phyloP scores from a whole-genome alignment of 371 early-diverging fungal species.

The Apophysomyces variabilis region DNA sequence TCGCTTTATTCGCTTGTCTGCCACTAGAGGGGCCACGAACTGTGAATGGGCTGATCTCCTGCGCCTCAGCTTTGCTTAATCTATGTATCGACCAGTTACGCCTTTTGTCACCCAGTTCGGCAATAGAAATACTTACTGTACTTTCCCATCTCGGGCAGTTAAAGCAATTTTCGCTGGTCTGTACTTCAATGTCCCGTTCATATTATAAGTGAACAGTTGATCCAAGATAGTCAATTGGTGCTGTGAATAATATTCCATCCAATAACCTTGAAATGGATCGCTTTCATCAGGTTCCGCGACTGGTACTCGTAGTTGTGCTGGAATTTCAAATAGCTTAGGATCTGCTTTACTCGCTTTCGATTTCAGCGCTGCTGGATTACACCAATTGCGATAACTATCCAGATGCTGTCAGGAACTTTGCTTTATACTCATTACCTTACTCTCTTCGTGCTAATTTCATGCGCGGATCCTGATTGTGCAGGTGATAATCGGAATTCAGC shows the following conservation, averaged over 20 bases:
- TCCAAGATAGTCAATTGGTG: slow-evolving; percentile 75
- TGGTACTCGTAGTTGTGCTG: slow-evolving; percentile 31
- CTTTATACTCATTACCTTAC: slow-evolving; percentile 26
- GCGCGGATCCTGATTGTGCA: slow-evolving; percentile 74
- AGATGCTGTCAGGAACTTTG: not conserved
- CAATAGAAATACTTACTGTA: slow-evolving; percentile 18
- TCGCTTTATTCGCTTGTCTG: slow-evolving; percentile 8
- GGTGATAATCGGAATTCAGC: slow-evolving; percentile 76
- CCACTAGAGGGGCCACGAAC: slow-evolving; percentile 30
- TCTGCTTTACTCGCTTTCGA: slow-evolving; percentile 32
- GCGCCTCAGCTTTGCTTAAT: slow-evolving; percentile 37
- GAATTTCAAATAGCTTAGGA: slow-evolving; percentile 29
- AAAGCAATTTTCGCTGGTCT: slow-evolving; percentile 43
- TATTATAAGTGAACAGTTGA: slow-evolving; percentile 77
- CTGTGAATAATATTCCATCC: slow-evolving; percentile 83
- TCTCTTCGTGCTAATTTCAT: slow-evolving; percentile 52
- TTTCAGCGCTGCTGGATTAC: slow-evolving; percentile 48
- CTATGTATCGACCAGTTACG: slow-evolving; percentile 14
- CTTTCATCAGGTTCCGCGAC: slow-evolving; percentile 38
- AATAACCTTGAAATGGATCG: slow-evolving; percentile 61
- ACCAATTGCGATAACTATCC: slow-evolving; percentile 69
- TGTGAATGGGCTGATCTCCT: slow-evolving; percentile 58
- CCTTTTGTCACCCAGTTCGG: not conserved
- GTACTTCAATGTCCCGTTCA: slow-evolving; percentile 81
- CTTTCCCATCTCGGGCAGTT: slow-evolving; percentile 26